Evolutionary conservation across 257 asterid species (phyloP), one percentile per base, ranked within the genome.

Genomic region (Euphrasia confusa): DNA sequence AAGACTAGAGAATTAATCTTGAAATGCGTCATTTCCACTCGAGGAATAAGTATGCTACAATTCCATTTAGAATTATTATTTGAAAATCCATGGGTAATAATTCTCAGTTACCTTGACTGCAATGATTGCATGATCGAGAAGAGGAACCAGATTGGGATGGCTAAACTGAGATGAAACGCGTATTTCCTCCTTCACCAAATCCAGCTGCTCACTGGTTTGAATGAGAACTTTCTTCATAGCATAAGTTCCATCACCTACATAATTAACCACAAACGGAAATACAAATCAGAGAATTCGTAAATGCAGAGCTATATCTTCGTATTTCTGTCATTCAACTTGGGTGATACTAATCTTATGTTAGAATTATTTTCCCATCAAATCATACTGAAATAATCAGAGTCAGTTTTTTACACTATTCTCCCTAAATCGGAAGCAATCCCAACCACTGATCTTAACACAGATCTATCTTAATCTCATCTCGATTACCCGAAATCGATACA

Each of bases 161-260:
- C 64, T 87, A 81, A 93, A 93, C 73, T 76, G 87, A 60, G 97
- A 85, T 1, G 96, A 89, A 70, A 89, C 90, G n/a, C 83, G 94
- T 30, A 93, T 89, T 79, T 93, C 99, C 71, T 93, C 97, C 69
- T 83, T 85, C 71, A 93, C 97, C 81, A 86, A 63, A 72, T 84
- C 95, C 80, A 93, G 77, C 44, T 93, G 99, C 74, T 89, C 99
- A 18, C 66, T 77, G 67, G 68, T 87, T 78, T 89, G 96, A 76
- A 93, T 89, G 58, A 93, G 94, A 75, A 93, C 96, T 75, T 87
- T 93, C 87, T 93, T 93, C 96, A 93, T 81, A 12, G 99, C 97
- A 73, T 93, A 93, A 48, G 92, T 89, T 64, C 99, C 99, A 79
- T 93, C 97, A 66, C 64, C 99, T 93, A 81, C 70, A 73, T 62